These are phyloP conservation scores for Saccharomyces hybrid DNA, from an alignment of 1,139 yeast genomes.

Conservation along the genomic window DNA sequence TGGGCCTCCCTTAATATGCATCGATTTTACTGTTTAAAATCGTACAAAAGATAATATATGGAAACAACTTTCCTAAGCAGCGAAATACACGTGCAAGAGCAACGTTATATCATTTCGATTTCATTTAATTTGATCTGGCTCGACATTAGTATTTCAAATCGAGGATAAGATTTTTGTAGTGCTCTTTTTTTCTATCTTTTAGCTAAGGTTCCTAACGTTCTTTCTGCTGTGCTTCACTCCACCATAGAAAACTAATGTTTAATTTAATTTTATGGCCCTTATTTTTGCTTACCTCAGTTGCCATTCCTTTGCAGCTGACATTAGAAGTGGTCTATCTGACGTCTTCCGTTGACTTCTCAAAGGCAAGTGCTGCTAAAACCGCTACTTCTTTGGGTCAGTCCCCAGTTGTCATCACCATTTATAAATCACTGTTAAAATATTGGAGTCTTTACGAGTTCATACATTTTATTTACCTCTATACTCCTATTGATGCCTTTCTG, in stretches of 20 bases:
- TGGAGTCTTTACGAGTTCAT: conserved; percentile 10
- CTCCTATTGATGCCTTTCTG: conserved; percentile 6
- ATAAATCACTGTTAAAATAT: conserved; percentile 9
- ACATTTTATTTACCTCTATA: conserved; percentile 7
- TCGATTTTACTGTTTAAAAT: not conserved
- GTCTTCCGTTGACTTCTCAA: not conserved
- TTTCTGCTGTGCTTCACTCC: not conserved
- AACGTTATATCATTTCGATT: not conserved
- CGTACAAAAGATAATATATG: not conserved
- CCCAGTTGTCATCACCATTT: not conserved
- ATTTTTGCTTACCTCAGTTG: not conserved
- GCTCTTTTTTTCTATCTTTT: not conserved
- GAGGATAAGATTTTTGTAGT: not conserved
- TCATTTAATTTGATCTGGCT: not conserved
- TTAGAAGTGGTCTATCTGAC: not conserved
- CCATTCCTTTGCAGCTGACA: not conserved
- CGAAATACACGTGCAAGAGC: not conserved
- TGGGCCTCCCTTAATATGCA: conserved; percentile 1
- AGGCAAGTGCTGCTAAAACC: not conserved
- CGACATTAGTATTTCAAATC: not conserved
- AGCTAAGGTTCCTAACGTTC: not conserved
- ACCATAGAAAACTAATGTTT: not conserved
- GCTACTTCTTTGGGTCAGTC: not conserved
- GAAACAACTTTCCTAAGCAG: not conserved
- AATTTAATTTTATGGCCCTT: not conserved